A percentile compares a stretch with the other conserved stretches of the same genome.
These are phyloP conservation scores for Rhizopus sp. DNA, from an alignment of 371 early-diverging fungal species.

Conservation along the genomic window DNA sequence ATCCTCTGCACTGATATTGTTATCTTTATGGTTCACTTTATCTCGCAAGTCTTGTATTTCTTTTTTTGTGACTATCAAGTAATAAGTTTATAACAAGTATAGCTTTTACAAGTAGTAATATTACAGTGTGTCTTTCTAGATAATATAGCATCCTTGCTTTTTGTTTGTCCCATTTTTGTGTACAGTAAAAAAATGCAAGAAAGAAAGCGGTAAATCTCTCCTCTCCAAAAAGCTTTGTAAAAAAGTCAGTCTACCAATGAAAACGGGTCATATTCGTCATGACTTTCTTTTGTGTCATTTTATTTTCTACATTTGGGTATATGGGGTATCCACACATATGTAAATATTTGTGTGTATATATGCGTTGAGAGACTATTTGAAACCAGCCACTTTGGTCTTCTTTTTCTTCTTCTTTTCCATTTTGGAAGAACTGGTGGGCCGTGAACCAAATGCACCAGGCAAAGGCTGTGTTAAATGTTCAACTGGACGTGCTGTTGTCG, in stretches of 20 bases:
- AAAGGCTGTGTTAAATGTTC: conserved; percentile 14
- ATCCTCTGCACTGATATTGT: conserved; percentile 61
- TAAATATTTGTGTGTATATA: too few relatives aligned
- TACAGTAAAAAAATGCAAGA: too few relatives aligned
- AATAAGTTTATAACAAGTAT: neutral
- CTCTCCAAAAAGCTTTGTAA: too few relatives aligned
- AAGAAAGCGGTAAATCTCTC: too few relatives aligned
- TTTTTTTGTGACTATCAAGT: conserved; percentile 59
- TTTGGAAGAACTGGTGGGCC: neutral
- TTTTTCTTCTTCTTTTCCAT: conserved; percentile 12
- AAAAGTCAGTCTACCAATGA: too few relatives aligned
- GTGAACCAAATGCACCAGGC: conserved; percentile 16
- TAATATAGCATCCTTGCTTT: conserved; percentile 56
- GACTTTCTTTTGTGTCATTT: too few relatives aligned
- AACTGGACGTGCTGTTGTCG: neutral
- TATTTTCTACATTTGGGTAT: too few relatives aligned
- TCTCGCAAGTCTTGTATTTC: conserved; percentile 69
- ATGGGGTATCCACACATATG: too few relatives aligned
- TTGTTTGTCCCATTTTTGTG: conserved; percentile 54
- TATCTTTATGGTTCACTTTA: conserved; percentile 62
- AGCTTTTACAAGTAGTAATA: too few relatives aligned
- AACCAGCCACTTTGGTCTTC: conserved; percentile 20
- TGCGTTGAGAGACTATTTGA: conserved; percentile 5
- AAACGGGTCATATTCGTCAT: too few relatives aligned
- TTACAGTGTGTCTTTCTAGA: conserved; percentile 62